Evolutionary conservation across 2,329 filamentous ascomycete genomes (phyloP).

Genomic region (Diaporthe helianthi): DNA sequence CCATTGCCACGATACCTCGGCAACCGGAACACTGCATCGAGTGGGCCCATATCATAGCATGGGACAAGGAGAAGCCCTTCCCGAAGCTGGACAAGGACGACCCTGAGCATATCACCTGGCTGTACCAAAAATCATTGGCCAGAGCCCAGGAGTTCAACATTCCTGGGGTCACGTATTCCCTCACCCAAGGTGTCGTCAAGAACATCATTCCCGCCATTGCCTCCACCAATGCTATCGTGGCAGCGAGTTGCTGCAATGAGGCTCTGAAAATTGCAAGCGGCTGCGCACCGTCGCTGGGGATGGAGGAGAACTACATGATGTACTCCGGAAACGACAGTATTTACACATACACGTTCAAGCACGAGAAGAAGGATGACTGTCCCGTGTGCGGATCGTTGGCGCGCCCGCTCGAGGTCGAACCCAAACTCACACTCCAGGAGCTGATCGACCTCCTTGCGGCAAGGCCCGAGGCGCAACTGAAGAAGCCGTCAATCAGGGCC

Average conservation of each 20-base stretch:
- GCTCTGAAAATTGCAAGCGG: constrained; percentile 91
- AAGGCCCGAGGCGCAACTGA: constrained; percentile 88
- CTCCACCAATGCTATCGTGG: constrained; percentile 96
- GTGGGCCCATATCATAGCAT: constrained; percentile 98
- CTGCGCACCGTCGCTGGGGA: constrained; percentile 79
- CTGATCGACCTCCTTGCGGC: constrained; percentile 85
- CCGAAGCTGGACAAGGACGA: constrained; percentile 92
- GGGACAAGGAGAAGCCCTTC: constrained; percentile 86
- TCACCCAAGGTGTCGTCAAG: constrained; percentile 97
- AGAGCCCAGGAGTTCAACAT: constrained; percentile 92
- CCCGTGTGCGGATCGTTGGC: constrained; percentile 90
- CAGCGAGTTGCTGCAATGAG: constrained; percentile 95
- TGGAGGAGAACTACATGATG: constrained; percentile 96
- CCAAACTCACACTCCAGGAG: constrained; percentile 76
- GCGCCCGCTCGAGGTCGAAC: constrained; percentile 75
- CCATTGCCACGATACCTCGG: constrained; percentile 92
- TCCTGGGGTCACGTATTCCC: constrained; percentile 87
- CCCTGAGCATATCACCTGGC: constrained; percentile 96
- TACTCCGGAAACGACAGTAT: constrained; percentile 95
- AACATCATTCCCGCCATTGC: constrained; percentile 99
- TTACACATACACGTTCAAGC: constrained; percentile 97
- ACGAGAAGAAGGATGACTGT: constrained; percentile 93
- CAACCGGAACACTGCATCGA: constrained; percentile 98
- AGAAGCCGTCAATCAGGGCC: constrained; percentile 84
- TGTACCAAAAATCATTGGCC: constrained; percentile 82